Evolutionary conservation across 108 stramenopile genomes (phyloP).

Genomic region (Nitzschia inconspicua): DNA sequence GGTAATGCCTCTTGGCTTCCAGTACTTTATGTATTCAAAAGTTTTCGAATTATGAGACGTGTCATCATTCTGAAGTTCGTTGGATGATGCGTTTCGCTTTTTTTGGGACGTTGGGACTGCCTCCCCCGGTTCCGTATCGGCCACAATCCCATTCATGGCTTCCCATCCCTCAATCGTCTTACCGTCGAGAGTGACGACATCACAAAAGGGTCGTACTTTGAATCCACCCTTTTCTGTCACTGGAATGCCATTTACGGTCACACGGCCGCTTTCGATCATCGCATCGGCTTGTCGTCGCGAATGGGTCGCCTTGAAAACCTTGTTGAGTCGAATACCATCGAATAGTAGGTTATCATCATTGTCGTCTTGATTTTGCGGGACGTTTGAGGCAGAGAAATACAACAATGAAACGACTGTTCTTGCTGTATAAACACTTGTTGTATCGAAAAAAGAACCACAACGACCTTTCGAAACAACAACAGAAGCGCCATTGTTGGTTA

Average conservation of each 20-base stretch:
- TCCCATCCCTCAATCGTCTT: constrained; percentile 63
- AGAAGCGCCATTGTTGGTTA: too few relatives aligned
- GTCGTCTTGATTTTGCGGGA: not conserved
- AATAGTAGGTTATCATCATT: too few relatives aligned
- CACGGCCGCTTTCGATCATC: constrained; percentile 59
- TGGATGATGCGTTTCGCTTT: not conserved
- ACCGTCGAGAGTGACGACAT: constrained; percentile 60
- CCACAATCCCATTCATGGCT: constrained; percentile 37
- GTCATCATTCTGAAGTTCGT: constrained; percentile 1
- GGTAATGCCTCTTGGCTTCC: constrained; percentile 71
- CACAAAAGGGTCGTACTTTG: constrained; percentile 53
- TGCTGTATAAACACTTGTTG: too few relatives aligned
- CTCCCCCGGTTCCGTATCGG: not conserved
- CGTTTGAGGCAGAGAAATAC: too few relatives aligned
- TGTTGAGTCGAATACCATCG: constrained; percentile 81
- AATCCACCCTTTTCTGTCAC: constrained; percentile 27
- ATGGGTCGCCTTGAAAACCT: constrained; percentile 76
- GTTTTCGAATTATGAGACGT: not conserved
- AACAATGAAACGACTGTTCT: too few relatives aligned
- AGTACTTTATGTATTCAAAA: constrained; percentile 73
- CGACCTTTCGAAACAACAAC: too few relatives aligned
- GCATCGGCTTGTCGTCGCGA: constrained; percentile 66
- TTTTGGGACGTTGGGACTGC: constrained; percentile 1
- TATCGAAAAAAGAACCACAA: too few relatives aligned
- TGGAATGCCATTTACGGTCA: constrained; percentile 55